Evolutionary conservation across 345 rosid species (phyloP).

Genomic region (Cardamine occulta): DNA sequence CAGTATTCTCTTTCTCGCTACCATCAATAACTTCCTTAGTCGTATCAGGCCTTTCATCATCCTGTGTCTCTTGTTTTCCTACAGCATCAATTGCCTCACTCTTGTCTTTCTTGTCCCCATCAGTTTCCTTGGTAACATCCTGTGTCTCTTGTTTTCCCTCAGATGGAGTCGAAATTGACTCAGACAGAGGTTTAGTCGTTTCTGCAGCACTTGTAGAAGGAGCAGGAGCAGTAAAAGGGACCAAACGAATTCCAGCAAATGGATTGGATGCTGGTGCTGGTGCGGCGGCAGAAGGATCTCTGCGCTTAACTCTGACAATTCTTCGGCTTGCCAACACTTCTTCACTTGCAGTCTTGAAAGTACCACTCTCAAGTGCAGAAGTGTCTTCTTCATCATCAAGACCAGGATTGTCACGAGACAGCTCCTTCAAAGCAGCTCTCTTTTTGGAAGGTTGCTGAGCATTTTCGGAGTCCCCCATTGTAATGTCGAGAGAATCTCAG

Average conservation of each 20-base stretch:
- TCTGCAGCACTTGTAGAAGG: background rate
- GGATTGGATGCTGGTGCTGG: constrained; percentile 69
- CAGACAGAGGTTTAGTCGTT: constrained; percentile 21
- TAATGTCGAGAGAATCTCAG: background rate
- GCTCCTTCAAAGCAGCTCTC: constrained; percentile 90
- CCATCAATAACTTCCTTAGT: constrained; percentile 7
- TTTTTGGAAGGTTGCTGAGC: constrained; percentile 74
- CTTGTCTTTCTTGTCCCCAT: no score
- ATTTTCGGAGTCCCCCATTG: constrained; percentile 79
- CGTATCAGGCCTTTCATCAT: background rate
- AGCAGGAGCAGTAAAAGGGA: constrained; percentile 49
- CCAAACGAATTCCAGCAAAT: constrained; percentile 72
- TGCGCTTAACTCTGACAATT: constrained; percentile 79
- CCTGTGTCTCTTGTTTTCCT: background rate
- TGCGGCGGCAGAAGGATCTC: constrained; percentile 26
- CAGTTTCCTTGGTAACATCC: background rate
- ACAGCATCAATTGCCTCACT: no score
- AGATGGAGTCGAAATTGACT: constrained; percentile 1
- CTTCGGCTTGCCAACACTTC: constrained; percentile 77
- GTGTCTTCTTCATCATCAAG: constrained; percentile 84
- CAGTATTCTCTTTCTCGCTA: constrained; percentile 18
- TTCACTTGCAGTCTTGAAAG: constrained; percentile 86
- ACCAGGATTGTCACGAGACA: constrained; percentile 81
- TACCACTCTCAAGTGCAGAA: constrained; percentile 62
- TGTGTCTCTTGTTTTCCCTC: constrained; percentile 30